These are phyloP conservation scores for Torrubiella hemipterigena DNA, from an alignment of 2,329 filamentous ascomycete genomes.

Conservation along the genomic window DNA sequence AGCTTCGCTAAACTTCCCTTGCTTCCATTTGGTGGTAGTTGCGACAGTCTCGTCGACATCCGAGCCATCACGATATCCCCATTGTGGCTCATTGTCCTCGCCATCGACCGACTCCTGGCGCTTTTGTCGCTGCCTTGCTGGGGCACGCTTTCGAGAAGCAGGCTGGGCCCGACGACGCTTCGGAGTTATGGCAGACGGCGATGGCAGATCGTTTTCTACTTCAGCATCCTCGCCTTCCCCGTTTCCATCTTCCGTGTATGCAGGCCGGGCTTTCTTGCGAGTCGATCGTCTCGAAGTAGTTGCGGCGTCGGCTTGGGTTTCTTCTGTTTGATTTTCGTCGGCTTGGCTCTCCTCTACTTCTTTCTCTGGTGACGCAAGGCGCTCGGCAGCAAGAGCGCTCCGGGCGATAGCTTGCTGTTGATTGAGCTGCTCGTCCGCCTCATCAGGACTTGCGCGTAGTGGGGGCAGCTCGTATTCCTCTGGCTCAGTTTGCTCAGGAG, in stretches of 20 bases:
- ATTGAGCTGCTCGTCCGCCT: no score
- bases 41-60: no score
- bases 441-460: no score
- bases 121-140: slow-evolving; percentile 1
- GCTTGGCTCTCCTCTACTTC: not conserved
- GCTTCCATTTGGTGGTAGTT: no score
- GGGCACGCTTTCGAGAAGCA: slow-evolving; percentile 3
- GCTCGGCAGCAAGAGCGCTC: no score
- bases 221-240: slow-evolving; percentile 10
- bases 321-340: slow-evolving; percentile 6
- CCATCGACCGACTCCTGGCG: slow-evolving; percentile 10
- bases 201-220: slow-evolving; percentile 14
- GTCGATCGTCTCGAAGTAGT: slow-evolving; percentile 17
- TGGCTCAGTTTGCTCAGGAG: no score
- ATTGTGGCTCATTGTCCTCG: slow-evolving; percentile 8
- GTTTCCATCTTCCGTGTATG: slow-evolving; percentile 24
- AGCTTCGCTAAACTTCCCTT: slow-evolving; percentile 29
- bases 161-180: no score
- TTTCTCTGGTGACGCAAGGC: no score
- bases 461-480: no score
- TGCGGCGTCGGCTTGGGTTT: slow-evolving; percentile 1
- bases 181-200: slow-evolving; percentile 16
- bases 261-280: slow-evolving; percentile 36
- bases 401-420: no score
- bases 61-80: no score